A percentile compares a stretch with the other conserved stretches of the same genome.
These are phyloP conservation scores for Arctium lappa DNA, from an alignment of 129 eudicot genomes.

Conservation along the genomic window DNA sequence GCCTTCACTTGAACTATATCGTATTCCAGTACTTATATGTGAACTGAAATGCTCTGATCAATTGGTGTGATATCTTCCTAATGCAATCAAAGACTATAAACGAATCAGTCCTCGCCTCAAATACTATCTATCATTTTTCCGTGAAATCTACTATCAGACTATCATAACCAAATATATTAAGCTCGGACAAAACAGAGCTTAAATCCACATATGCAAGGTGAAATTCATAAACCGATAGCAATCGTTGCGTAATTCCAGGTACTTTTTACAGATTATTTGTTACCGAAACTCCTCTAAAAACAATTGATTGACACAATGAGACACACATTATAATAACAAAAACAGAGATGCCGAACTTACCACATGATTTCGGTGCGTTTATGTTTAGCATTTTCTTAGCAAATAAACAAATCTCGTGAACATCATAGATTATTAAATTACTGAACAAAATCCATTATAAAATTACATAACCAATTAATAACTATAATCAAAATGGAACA, in stretches of 20 bases:
- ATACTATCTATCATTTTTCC: no score
- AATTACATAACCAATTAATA: background rate
- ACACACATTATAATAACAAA: background rate
- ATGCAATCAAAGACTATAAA: background rate
- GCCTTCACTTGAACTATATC: conserved; percentile 51
- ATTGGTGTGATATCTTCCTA: background rate
- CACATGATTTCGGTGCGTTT: background rate
- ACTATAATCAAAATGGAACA: background rate
- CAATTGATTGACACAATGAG: conserved; percentile 18
- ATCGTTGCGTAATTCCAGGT: background rate
- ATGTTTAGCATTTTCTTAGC: background rate
- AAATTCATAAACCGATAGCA: background rate
- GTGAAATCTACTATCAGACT: background rate
- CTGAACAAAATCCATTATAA: background rate
- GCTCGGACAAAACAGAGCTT: background rate
- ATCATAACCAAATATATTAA: background rate
- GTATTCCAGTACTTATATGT: conserved; percentile 14
- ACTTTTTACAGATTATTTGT: background rate
- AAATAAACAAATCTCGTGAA: background rate
- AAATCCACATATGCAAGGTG: background rate
- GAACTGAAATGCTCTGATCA: background rate
- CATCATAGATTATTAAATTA: background rate
- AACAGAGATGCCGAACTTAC: background rate
- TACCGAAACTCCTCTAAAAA: conserved; percentile 22
- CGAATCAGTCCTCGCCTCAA: no score